Evolutionary conservation across 352 stramenopile genomes (phyloP).

Genomic region (Thalassiosira delicatula): DNA sequence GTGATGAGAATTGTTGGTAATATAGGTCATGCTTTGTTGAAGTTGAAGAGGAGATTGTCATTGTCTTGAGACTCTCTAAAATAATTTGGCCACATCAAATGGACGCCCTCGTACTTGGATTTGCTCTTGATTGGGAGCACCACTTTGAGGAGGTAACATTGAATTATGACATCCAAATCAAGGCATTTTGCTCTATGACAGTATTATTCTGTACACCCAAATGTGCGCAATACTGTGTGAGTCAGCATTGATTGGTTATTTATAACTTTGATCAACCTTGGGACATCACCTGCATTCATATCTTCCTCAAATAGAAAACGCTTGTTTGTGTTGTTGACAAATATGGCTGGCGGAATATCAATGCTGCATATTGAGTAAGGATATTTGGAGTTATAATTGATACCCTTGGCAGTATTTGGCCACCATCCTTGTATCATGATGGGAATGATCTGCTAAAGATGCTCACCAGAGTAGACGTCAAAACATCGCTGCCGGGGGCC

Average conservation of each 20-base stretch:
- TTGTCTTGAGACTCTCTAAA: neutral
- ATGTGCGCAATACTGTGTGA: conserved; percentile 20
- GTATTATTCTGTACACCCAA: conserved; percentile 27
- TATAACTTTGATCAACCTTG: neutral
- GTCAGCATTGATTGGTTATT: conserved; percentile 16
- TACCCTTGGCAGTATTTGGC: neutral
- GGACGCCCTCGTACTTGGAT: neutral
- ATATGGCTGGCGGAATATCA: conserved; percentile 1
- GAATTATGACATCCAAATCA: conserved; percentile 8
- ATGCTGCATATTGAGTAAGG: neutral
- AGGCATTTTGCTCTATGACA: neutral
- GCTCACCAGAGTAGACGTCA: conserved; percentile 24
- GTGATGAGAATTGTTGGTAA: neutral
- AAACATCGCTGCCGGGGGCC: neutral
- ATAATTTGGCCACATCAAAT: neutral
- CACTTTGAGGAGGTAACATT: conserved; percentile 8
- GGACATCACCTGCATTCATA: conserved; percentile 1
- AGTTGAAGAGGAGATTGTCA: conserved; percentile 7
- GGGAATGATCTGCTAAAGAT: conserved; percentile 26
- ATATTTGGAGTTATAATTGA: neutral
- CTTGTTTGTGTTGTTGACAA: conserved; percentile 1
- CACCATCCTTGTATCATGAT: conserved; percentile 15
- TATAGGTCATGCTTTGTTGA: conserved; percentile 14
- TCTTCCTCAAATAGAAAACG: neutral
- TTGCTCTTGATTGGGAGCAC: neutral